These are phyloP conservation scores for Infundibulicybe gibba DNA, from an alignment of 768 basidiomycete species.

Conservation along the genomic window DNA sequence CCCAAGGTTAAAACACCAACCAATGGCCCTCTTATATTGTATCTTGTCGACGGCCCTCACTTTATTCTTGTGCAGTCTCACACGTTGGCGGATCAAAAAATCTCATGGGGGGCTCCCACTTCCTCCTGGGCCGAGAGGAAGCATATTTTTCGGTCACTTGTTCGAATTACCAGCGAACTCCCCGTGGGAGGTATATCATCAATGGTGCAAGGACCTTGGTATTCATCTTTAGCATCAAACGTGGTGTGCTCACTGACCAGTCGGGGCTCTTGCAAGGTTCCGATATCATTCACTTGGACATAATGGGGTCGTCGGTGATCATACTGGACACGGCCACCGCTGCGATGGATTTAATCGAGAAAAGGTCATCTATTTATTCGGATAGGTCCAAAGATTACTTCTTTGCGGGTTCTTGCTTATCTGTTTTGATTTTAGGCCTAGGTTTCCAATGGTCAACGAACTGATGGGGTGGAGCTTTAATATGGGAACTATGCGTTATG, in stretches of 20 bases:
- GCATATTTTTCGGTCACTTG: slow-evolving; percentile 9
- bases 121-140: slow-evolving; percentile 9
- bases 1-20: too few relatives aligned
- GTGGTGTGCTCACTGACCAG: background rate
- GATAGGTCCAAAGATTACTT: slow-evolving; percentile 8
- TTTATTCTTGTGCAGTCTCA: too few relatives aligned
- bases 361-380: slow-evolving; percentile 15
- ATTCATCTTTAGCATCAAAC: background rate
- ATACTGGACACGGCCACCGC: slow-evolving; percentile 16
- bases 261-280: slow-evolving; percentile 9
- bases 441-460: slow-evolving; percentile 17
- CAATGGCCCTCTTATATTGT: too few relatives aligned
- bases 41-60: too few relatives aligned
- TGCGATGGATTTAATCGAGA: slow-evolving; percentile 18
- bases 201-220: slow-evolving; percentile 10
- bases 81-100: too few relatives aligned
- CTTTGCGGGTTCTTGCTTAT: background rate
- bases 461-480: slow-evolving; percentile 18
- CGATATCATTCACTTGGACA: slow-evolving; percentile 19
- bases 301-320: slow-evolving; percentile 14
- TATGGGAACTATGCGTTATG: slow-evolving; percentile 12
- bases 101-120: background rate
- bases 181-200: slow-evolving; percentile 11
- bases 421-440: slow-evolving; percentile 2
- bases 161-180: slow-evolving; percentile 4